phyloP scores from a whole-genome alignment of 352 stramenopile genomes.

The Phytophthora nicotianae region DNA sequence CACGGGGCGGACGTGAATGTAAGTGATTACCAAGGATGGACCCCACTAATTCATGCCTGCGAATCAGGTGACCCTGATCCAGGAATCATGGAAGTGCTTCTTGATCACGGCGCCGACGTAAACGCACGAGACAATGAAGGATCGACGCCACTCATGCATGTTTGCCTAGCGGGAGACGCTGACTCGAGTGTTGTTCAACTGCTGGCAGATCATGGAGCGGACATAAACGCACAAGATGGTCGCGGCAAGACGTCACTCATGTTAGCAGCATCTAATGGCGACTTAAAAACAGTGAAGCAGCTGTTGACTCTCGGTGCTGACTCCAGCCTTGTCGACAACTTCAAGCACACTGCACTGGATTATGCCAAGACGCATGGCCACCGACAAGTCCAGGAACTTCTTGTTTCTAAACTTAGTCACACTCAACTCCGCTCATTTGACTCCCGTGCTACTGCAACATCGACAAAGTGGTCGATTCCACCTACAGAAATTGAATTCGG shows the following conservation, averaged over 20 bases:
- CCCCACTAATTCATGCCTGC: constrained; percentile 5
- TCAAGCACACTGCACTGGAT: constrained; percentile 5
- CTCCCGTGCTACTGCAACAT: neutral
- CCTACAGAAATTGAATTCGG: constrained; percentile 20
- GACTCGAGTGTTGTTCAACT: neutral
- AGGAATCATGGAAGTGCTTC: neutral
- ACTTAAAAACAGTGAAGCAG: constrained; percentile 1
- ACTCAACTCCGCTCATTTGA: neutral
- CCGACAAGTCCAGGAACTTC: constrained; percentile 8
- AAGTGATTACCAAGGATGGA: constrained; percentile 4
- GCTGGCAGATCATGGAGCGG: neutral
- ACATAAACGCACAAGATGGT: neutral
- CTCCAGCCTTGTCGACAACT: constrained; percentile 3
- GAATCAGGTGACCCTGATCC: neutral
- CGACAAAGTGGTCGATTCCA: constrained; percentile 10
- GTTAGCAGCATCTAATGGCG: constrained; percentile 6
- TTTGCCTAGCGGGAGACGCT: neutral
- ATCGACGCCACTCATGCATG: constrained; percentile 3
- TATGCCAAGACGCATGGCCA: constrained; percentile 2
- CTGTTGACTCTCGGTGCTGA: constrained; percentile 3
- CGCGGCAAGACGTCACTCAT: constrained; percentile 1
- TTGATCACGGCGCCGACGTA: constrained; percentile 4
- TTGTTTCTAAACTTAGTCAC: constrained; percentile 3
- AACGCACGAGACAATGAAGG: constrained; percentile 3
- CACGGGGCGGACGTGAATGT: neutral